Evolutionary conservation across 2,329 filamentous ascomycete species (phyloP).

Genomic region (Cercospora brassicicola): DNA sequence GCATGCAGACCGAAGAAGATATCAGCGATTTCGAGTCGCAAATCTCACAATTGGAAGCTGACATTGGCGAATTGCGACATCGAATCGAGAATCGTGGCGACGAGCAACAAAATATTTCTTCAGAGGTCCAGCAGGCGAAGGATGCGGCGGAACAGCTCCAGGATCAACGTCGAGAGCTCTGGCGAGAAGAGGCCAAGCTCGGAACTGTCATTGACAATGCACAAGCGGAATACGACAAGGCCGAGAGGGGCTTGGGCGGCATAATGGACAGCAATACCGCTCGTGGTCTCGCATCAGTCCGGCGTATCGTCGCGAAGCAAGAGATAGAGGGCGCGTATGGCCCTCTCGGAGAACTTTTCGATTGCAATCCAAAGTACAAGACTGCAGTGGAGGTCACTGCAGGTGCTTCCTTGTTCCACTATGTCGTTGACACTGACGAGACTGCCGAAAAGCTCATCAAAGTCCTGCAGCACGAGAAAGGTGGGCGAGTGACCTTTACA

Average conservation of each 20-base stretch:
- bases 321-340: constrained; percentile 86
- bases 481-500: constrained; percentile 91
- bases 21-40: constrained; percentile 69
- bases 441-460: constrained; percentile 82
- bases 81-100: constrained; percentile 77
- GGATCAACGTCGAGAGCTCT: constrained; percentile 83
- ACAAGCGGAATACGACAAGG: constrained; percentile 71
- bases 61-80: constrained; percentile 68
- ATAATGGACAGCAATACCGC: constrained; percentile 89
- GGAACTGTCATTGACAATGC: constrained; percentile 74
- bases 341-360: constrained; percentile 87
- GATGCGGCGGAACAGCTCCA: constrained; percentile 75
- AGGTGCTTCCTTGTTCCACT: constrained; percentile 90
- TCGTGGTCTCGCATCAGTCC: constrained; percentile 81
- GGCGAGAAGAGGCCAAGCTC: constrained; percentile 85
- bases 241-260: constrained; percentile 74
- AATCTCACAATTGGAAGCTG: constrained; percentile 70
- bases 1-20: constrained; percentile 81
- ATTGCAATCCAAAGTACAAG: constrained; percentile 38
- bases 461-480: constrained; percentile 72
- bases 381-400: constrained; percentile 58
- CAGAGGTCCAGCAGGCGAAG: constrained; percentile 73
- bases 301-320: constrained; percentile 74
- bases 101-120: constrained; percentile 68
- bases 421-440: constrained; percentile 87